These are phyloP conservation scores for Ormosia semicastrata DNA, from an alignment of 306 rosid species.

Conservation along the genomic window DNA sequence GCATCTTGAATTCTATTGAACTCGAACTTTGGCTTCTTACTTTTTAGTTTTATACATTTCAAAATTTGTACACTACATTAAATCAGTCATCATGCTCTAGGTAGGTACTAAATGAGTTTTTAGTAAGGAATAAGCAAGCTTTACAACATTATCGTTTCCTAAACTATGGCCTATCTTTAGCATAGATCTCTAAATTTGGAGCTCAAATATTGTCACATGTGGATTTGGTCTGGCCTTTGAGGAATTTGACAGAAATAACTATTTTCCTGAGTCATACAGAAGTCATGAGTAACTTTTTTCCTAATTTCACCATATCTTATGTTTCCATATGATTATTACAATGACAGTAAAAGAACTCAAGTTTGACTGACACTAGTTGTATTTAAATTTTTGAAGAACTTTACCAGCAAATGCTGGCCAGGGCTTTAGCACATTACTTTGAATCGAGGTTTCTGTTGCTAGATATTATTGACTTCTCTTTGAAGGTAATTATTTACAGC, in stretches of 20 bases:
- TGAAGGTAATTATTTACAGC: conserved; percentile 47
- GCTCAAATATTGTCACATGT: background rate
- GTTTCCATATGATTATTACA: background rate
- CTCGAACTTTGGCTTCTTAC: background rate
- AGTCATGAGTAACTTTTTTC: background rate
- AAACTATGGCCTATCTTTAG: background rate
- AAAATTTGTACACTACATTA: background rate
- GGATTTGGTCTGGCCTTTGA: background rate
- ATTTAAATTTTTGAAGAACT: conserved; percentile 42
- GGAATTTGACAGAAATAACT: background rate
- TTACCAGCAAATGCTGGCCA: conserved; percentile 72
- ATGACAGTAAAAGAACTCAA: conserved; percentile 60
- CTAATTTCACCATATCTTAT: background rate
- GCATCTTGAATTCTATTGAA: background rate
- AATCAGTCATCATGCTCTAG: background rate
- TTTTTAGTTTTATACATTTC: background rate
- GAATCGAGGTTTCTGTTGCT: conserved; percentile 72
- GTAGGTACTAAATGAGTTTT: background rate
- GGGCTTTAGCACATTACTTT: conserved; percentile 63
- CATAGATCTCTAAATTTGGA: background rate
- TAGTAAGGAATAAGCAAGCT: background rate
- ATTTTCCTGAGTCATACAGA: background rate
- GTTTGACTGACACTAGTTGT: conserved; percentile 9
- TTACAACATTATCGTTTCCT: background rate
- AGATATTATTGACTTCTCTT: conserved; percentile 62